A percentile compares a stretch with the other conserved stretches of the same genome.
Conservation (phyloP, 208 protist genomes). For the Crithidia expoeki region DNA sequence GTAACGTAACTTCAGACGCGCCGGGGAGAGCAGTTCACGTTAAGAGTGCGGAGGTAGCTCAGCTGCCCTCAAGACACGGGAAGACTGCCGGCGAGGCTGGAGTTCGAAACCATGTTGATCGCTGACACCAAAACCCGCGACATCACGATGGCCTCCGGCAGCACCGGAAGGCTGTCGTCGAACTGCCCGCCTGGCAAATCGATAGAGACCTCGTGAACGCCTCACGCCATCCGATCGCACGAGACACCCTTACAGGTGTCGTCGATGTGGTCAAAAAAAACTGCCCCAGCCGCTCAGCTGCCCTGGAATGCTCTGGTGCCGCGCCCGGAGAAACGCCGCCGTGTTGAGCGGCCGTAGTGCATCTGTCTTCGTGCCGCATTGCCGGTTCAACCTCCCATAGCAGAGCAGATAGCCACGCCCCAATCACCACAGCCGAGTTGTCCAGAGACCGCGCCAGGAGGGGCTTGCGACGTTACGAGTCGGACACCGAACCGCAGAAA, state of each 20-base stretch:
- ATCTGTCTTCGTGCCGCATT: background rate
- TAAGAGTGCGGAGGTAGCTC: conserved; percentile 17
- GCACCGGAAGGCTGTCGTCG: background rate
- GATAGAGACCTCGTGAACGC: background rate
- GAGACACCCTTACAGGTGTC: background rate
- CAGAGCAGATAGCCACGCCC: conserved; percentile 6
- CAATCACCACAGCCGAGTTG: background rate
- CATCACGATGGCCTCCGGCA: background rate
- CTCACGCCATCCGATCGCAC: background rate
- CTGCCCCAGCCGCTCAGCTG: conserved; percentile 4
- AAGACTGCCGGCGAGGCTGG: conserved; percentile 6
- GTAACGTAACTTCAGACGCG: background rate
- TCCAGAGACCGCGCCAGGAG: conserved; percentile 7
- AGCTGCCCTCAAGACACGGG: conserved; percentile 8
- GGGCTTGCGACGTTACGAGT: background rate
- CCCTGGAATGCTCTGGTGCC: background rate
- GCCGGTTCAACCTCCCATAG: conserved; percentile 12
- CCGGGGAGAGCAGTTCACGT: conserved; percentile 7
- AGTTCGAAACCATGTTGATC: conserved; percentile 11
- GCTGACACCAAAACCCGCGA: conserved; percentile 6
- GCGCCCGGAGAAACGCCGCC: background rate
- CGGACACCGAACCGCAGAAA: conserved; percentile 20
- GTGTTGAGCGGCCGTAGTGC: background rate
- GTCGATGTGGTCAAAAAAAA: background rate
- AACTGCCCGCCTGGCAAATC: background rate